A percentile compares a stretch with the other conserved stretches of the same genome.
phyloP scores from a whole-genome alignment of 2,329 filamentous ascomycete species.

The Scedosporium minutisporum region DNA sequence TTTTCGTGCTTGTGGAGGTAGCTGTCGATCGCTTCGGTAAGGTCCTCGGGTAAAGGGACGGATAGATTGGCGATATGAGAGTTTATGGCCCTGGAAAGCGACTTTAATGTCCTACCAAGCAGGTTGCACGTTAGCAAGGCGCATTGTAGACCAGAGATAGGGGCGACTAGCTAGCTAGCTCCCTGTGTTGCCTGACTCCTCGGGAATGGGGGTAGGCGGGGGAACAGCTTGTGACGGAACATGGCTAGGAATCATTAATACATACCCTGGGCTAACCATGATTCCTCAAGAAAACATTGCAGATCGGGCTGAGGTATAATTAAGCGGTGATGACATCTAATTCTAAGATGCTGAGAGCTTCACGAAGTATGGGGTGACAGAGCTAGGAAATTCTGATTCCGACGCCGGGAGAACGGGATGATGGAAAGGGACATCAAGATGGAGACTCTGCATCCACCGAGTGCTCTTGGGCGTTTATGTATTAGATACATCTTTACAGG shows the following conservation, averaged over 20 bases:
- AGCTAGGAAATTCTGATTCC: neutral
- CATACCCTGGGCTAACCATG: neutral
- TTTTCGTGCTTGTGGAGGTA: slow-evolving; percentile 61
- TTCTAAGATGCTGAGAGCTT: neutral
- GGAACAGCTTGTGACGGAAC: neutral
- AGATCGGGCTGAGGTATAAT: neutral
- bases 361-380: neutral
- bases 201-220: neutral
- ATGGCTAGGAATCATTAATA: neutral
- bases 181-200: neutral
- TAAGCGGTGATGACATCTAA: neutral
- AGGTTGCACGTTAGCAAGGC: slow-evolving; percentile 3
- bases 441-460: neutral
- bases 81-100: slow-evolving; percentile 48
- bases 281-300: neutral
- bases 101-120: slow-evolving; percentile 43
- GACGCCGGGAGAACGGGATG: neutral
- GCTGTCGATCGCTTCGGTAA: slow-evolving; percentile 49
- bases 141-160: neutral
- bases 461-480: neutral
- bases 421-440: too few relatives aligned
- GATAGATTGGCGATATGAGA: slow-evolving; percentile 37
- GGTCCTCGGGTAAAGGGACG: slow-evolving; percentile 57
- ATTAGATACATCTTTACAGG: neutral
- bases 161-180: neutral